Base-by-base conservation (phyloP, 2,329 filamentous ascomycete species). In the Trichoderma polysporum region DNA sequence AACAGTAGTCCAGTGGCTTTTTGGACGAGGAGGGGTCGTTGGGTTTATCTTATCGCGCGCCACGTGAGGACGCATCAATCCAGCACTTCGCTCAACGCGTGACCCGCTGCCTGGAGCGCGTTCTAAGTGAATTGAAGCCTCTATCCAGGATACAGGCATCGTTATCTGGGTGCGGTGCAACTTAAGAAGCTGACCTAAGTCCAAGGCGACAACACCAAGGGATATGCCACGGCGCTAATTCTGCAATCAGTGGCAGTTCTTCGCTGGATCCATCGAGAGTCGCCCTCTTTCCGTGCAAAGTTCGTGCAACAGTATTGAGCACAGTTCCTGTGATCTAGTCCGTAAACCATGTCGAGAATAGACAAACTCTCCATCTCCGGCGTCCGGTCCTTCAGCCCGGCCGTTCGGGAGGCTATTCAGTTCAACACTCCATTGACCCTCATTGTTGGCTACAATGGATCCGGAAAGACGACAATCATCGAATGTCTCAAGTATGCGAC, bases 401-500 rank as follows among this genome's bases (percentile, higher is more conserved):
- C 85, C 50, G 83, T 85, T 68, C 86, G 86, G 70, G 91, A 97
- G 79, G 90, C 87, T 41, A 97, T 98, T 69, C 86, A 91, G 72
- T 98, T 99, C 78, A 89, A 93, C 71, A 91, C 92, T 0, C 96
- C 95, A 29, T 85, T 99, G 66, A 99, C 95, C 13, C 86, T 99
- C 69, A 99, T 99, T 72, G 96, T 99, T 67, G 95, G 95, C 67
- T 92, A 93, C 79, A 99, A 99, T 81, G 95, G 95, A 65, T 98
- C 94, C 1, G 95, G 95, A 69, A 99, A 99, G 82, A 99, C 95
- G 10, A 98, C 95, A 67, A 97, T 99, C 76, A 99, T 99, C 79
- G 95, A 99, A 79, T 97, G 93, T 77, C 90, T 99, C 75, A 97
- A 97, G 77, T 99, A 97, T 88, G 94, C 92, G 61, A 97, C 96